Base-by-base conservation (phyloP, 2,329 filamentous ascomycete species). In the Monosporascus sp. region DNA sequence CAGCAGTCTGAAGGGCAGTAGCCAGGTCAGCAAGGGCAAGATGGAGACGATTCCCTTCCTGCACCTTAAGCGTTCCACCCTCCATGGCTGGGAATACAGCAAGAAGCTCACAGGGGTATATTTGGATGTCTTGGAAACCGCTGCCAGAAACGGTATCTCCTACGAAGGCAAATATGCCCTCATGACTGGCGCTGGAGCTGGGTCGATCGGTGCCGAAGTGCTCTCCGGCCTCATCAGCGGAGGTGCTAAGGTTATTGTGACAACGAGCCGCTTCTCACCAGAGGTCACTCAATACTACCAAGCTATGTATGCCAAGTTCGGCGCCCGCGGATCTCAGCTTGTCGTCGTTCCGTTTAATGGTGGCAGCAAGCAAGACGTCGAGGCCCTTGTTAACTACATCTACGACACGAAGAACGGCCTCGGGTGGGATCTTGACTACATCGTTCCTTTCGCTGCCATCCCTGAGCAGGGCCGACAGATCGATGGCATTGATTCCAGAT, bases 241-340 rank as follows among this genome's bases (percentile, higher is more conserved):
- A 75, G 94, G 94, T 69, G 94, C 94, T 61, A 95, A 94, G 78
- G 95, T 99, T 41, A 79, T 97, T 50, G 95, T 99, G 55, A 99
- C 94, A 16, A 99, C 94, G 19, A 96, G 90, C 67, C 87, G 94
- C 63, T 99, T 94, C 79, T 99, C 94, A 17, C 89, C 91, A 46
- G 89, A 97, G 72, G 94, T 99, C 53, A 99, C 94, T 6, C 94
- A 99, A 76, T 99, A 97, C 78, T 99, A 99, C 76, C 94, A 99
- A 74, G 86, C 91, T 53, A 97, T 99, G 89, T 99, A 99, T 73
- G 89, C 92, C 58, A 89, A 92, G 56, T 96, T 89, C 66, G 94
- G 94, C 66, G 90, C 91, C 56, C 89, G 91, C 60, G 94, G 94
- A 60, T 97, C 94, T 54, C 92, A 97, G 75, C 87, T 99, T 52